Evolutionary conservation across 2,329 filamentous ascomycete genomes (phyloP), one percentile per base, ranked within the genome.

Genomic region (Fusarium phyllophilum): DNA sequence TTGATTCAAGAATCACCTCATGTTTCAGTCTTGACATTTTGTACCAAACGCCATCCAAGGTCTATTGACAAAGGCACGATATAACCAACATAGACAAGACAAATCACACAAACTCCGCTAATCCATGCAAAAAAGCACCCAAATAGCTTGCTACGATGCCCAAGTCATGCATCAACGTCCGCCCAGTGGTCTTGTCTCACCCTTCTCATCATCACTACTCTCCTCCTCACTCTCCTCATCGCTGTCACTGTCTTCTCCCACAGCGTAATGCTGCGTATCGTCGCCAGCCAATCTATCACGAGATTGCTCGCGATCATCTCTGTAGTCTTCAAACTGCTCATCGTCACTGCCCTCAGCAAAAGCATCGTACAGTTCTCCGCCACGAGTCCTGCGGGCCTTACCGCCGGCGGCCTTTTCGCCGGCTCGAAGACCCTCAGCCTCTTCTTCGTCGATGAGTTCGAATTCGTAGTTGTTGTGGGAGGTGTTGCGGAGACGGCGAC

Each of bases 311-410:
- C 84, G 85, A 36, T 85, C 84, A 44, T 79, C 81, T 20, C 84
- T 85, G 39, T 85, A 85, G 51, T 78, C 81, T 9, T 84, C 84
- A 44, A 85, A 83, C 38, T 86, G 86, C 64, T 83, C 95, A 66
- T 96, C 96, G 31, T 89, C 88, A 69, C 89, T 91, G 59, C 95
- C 96, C 22, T 94, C 95, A 0, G 96, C 96, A 86, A 99, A 99
- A 9, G 96, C 96, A 85, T 99, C 96, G 81, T 99, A 99, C 49
- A 99, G 85, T 84, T 98, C 96, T 34, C 96, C 95, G 5, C 94
- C 96, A 26, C 94, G 83, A 58, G 88, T 86, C 74, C 89, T 86
- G 65, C 86, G 85, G 24, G 84, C 77, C 75, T 84, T 85, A 75
- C 82, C 80, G 14, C 86, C 82, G 66, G 82, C 82, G 68, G 79